Base-by-base conservation (phyloP, 1,284 basidiomycete species). In the Apiotrichum veenhuisii region DNA sequence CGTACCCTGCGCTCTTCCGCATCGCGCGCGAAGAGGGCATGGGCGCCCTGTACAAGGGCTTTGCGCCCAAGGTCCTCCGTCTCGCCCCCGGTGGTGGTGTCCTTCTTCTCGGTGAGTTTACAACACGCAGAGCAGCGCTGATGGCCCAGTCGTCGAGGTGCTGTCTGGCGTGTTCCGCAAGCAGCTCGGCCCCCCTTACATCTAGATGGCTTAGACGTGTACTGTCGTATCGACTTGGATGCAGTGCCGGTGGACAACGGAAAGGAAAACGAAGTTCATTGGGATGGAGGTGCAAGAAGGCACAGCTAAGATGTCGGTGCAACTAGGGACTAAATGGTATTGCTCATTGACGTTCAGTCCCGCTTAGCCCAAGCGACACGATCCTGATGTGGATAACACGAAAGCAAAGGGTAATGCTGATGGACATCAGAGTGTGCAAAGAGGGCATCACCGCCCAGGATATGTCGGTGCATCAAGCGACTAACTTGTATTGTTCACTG, bases 11-110 rank as follows among this genome's bases (percentile, higher is more conserved):
- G 15, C 79, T 91, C 43, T 78, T 85, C 38, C 87, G 87, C 15
- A 91, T 98, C 66, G 85, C 88, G 61, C 84, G 88, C 44, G 91
- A 96, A 78, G 95, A 99, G 78, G 95, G 95, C 26, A 69, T 87
- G 4, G 85, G 80, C 7, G 94, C 93, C 5, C 81, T 98, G 45
- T 98, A 98, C 84, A 97, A 97, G 77, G 95, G 81, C 25, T 82
- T 85, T 53, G 84, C 93, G 50, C 84, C 83, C 1, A 88, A 96
- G 73, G 82, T 87, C 20, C 83, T 96, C 25, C 85, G 85, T 30
- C 85, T 99, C 45, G 91, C 93, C 22, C 95, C 95, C 0, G 95
- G 95, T 48, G 95, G 95, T 59, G 95, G 95, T 77, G 87, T 98
- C 18, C 78, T 98, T 40, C 80, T 98, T 44, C 83, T 98, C 50